A percentile compares a stretch with the other conserved stretches of the same genome.
Conservation (phyloP, 352 stramenopile genomes). For the Blastocystis sp. region DNA sequence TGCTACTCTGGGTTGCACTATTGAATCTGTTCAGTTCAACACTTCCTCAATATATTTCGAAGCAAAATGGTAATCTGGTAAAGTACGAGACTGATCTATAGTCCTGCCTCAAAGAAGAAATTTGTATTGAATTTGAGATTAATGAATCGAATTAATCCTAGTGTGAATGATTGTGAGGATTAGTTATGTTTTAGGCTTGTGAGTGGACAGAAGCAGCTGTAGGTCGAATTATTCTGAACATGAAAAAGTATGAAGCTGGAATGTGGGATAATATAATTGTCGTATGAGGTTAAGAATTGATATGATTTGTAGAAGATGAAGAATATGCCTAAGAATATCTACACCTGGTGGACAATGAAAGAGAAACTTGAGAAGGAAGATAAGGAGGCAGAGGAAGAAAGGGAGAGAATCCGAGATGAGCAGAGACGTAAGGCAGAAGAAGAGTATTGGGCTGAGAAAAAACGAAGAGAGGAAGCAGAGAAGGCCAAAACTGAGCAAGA, state of each 20-base stretch:
- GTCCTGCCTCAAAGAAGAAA: constrained; percentile 66
- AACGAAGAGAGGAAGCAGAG: not conserved
- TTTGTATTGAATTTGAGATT: constrained; percentile 51
- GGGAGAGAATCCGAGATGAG: constrained; percentile 45
- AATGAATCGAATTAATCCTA: constrained; percentile 41
- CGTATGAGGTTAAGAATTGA: not conserved
- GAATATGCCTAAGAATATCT: constrained; percentile 55
- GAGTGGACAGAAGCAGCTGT: constrained; percentile 36
- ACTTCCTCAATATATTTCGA: constrained; percentile 36
- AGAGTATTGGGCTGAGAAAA: constrained; percentile 63
- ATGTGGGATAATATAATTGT: constrained; percentile 64
- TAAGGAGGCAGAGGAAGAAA: constrained; percentile 26
- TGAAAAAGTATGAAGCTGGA: constrained; percentile 52
- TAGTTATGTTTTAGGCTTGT: not conserved
- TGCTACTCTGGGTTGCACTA: constrained; percentile 39
- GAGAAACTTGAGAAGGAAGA: constrained; percentile 61
- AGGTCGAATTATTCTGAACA: constrained; percentile 48
- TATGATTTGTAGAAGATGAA: constrained; percentile 18
- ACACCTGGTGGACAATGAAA: constrained; percentile 67
- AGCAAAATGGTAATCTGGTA: constrained; percentile 29
- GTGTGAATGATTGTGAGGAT: not conserved
- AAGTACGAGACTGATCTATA: not conserved
- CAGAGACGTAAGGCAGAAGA: constrained; percentile 7
- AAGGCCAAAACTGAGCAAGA: not conserved
- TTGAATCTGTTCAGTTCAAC: constrained; percentile 56